phyloP scores from a whole-genome alignment of 2,329 filamentous ascomycete species.

The Aaosphaeria arxii region DNA sequence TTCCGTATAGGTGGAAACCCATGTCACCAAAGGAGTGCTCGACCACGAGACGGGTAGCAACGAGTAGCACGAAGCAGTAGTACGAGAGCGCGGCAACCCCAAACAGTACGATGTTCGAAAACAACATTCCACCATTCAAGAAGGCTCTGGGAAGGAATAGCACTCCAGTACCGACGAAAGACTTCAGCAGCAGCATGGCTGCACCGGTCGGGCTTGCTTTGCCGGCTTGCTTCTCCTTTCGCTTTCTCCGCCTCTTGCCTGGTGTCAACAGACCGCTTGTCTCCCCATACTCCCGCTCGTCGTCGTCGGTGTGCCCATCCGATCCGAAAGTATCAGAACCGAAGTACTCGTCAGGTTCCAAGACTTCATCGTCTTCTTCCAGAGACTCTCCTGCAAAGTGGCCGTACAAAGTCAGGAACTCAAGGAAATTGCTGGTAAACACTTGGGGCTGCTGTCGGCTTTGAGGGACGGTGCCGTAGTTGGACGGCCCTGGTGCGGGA shows the following conservation, averaged over 20 bases:
- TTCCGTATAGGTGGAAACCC: conserved; percentile 86
- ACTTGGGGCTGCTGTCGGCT: conserved; percentile 20
- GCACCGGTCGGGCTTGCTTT: conserved; percentile 78
- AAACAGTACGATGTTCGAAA: conserved; percentile 89
- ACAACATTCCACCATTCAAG: conserved; percentile 94
- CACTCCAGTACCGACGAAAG: conserved; percentile 95
- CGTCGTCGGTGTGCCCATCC: conserved; percentile 55
- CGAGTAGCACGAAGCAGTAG: conserved; percentile 94
- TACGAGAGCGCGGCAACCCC: conserved; percentile 84
- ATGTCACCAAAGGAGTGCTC: conserved; percentile 98
- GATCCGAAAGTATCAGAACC: conserved; percentile 68
- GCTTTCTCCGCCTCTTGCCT: conserved; percentile 66
- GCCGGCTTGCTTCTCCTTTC: conserved; percentile 74
- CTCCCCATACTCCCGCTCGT: conserved; percentile 78
- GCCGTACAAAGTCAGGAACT: conserved; percentile 91
- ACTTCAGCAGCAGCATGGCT: conserved; percentile 85
- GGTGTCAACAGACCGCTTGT: conserved; percentile 75
- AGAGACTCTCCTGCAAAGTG: conserved; percentile 97
- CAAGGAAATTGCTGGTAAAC: conserved; percentile 89
- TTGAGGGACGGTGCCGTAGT: conserved; percentile 34
- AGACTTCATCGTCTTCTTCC: conserved; percentile 90
- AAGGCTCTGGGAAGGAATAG: conserved; percentile 91
- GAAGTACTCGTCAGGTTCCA: conserved; percentile 88
- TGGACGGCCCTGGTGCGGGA: conserved; percentile 43
- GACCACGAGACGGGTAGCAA: conserved; percentile 78